Evolutionary conservation across 306 rosid species (phyloP).

Genomic region (Luffa acutangula): DNA sequence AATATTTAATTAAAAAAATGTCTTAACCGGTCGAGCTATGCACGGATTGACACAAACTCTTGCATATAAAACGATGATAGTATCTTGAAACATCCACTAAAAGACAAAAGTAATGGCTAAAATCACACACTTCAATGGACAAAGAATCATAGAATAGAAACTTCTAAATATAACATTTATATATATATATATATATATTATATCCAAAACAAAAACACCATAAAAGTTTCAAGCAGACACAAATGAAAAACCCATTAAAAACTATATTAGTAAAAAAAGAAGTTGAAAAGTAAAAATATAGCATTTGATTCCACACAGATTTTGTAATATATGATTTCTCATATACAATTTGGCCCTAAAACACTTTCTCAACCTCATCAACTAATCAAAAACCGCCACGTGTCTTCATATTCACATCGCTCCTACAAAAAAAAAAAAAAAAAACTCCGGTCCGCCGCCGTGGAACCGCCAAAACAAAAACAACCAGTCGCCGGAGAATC

Average conservation of each 20-base stretch:
- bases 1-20: too few species aligned
- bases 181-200: not conserved
- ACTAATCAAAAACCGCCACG: not conserved
- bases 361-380: not conserved
- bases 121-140: not conserved
- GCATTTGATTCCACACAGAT: not conserved
- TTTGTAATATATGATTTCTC: constrained; percentile 7
- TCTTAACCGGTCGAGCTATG: too few species aligned
- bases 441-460: not conserved
- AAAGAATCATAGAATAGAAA: not conserved
- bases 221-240: not conserved
- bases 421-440: not conserved
- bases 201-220: not conserved
- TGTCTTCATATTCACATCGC: not conserved
- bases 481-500: not conserved
- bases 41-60: not conserved
- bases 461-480: not conserved
- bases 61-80: not conserved
- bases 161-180: not conserved
- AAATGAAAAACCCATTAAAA: not conserved
- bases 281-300: not conserved
- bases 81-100: not conserved
- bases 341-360: not conserved
- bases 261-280: not conserved
- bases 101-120: not conserved